Evolutionary conservation across 1,139 yeast genomes (phyloP).

Genomic region (Lodderomyces jiufengensis): DNA sequence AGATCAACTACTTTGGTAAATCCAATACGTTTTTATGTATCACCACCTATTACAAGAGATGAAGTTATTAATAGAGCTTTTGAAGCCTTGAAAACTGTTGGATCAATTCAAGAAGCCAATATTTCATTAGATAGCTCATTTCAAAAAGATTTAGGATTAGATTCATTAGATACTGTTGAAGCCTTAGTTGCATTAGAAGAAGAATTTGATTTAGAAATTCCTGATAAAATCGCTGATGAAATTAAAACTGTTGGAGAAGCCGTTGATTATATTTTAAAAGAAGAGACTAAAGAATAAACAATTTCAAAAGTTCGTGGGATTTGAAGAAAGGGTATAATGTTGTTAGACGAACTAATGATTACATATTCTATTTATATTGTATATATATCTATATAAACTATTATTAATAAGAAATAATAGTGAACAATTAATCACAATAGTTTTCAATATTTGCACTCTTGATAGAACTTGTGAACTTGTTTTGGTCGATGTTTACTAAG

Average conservation of each 20-base stretch:
- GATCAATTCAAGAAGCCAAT: conserved; percentile 48
- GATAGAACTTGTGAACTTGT: no score
- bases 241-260: conserved; percentile 69
- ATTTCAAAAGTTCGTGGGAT: not conserved
- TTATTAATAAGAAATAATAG: no score
- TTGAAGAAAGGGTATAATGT: no score
- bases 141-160: conserved; percentile 64
- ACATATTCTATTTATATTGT: no score
- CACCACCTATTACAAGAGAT: conserved; percentile 44
- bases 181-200: conserved; percentile 71
- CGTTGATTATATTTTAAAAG: conserved; percentile 54
- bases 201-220: conserved; percentile 68
- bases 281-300: conserved; percentile 43
- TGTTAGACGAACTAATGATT: no score
- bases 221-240: conserved; percentile 66
- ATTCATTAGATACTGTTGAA: conserved; percentile 69
- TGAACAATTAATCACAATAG: no score
- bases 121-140: conserved; percentile 46
- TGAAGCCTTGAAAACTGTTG: conserved; percentile 50
- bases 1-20: conserved; percentile 15
- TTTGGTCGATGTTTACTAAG: no score
- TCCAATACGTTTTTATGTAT: conserved; percentile 46
- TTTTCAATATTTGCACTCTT: no score
- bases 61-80: conserved; percentile 48
- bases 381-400: no score